phyloP scores from a whole-genome alignment of 2,329 filamentous ascomycete species.

The Aspergillus aculeatus region DNA sequence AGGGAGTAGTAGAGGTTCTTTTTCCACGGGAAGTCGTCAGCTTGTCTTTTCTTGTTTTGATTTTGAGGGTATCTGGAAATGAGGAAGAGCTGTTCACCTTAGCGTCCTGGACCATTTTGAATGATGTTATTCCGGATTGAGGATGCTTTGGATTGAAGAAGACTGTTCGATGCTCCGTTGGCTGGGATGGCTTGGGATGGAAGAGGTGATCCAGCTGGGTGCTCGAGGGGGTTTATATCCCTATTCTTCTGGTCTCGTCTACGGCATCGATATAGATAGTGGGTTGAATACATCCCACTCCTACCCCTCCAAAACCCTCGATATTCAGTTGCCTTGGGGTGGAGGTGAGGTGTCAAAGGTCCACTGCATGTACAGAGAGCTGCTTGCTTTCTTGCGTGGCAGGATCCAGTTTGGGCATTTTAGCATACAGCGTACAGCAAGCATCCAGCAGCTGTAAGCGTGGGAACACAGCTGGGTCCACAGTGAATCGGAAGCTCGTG shows the following conservation, averaged over 20 bases:
- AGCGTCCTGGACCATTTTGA: conserved; percentile 1
- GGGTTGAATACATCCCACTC: too few species aligned
- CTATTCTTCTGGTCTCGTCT: neutral
- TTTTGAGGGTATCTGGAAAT: neutral
- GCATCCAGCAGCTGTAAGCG: neutral
- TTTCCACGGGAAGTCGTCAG: neutral
- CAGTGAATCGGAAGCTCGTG: neutral
- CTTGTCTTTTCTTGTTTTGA: neutral
- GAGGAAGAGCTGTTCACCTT: neutral
- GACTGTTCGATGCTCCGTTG: neutral
- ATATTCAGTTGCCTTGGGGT: neutral
- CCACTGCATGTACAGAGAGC: neutral
- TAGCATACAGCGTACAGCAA: neutral
- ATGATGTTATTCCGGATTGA: neutral
- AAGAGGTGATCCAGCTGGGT: neutral
- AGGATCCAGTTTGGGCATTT: neutral
- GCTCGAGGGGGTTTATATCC: neutral
- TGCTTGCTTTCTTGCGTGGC: neutral
- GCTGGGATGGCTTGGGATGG: neutral
- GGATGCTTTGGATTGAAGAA: neutral
- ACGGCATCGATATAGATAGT: too few species aligned
- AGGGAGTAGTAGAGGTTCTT: conserved; percentile 1
- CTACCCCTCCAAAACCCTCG: neutral
- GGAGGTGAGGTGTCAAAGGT: neutral
- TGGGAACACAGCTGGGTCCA: neutral